Evolutionary conservation across 352 stramenopile species (phyloP).

Genomic region (Phytophthora chlamydospora): DNA sequence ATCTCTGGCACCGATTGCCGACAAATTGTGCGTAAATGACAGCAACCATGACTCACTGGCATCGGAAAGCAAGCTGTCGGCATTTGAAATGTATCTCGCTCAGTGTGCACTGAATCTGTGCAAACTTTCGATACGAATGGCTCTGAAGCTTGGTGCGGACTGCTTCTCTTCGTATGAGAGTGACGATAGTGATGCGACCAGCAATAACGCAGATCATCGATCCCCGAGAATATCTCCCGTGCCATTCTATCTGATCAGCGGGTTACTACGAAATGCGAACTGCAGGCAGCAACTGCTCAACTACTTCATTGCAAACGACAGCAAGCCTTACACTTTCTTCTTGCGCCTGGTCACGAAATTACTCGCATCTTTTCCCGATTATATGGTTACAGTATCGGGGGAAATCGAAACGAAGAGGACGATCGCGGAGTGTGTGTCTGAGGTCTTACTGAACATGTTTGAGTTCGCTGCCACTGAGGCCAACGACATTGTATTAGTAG

Average conservation of each 20-base stretch:
- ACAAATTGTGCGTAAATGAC: conserved; percentile 21
- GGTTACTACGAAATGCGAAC: conserved; percentile 51
- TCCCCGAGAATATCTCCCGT: conserved; percentile 40
- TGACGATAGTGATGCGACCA: conserved; percentile 26
- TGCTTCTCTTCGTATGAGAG: conserved; percentile 52
- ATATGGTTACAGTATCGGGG: conserved; percentile 34
- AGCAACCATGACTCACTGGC: conserved; percentile 1
- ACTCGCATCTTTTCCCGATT: conserved; percentile 53
- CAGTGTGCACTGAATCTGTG: conserved; percentile 71
- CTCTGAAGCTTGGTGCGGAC: conserved; percentile 69
- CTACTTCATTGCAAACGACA: conserved; percentile 66
- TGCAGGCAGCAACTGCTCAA: conserved; percentile 58
- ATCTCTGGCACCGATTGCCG: conserved; percentile 32
- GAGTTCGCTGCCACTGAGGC: conserved; percentile 43
- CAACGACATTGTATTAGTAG: conserved; percentile 45
- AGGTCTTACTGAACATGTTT: conserved; percentile 58
- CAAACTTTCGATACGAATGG: conserved; percentile 59
- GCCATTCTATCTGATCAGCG: conserved; percentile 58
- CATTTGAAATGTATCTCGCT: conserved; percentile 54
- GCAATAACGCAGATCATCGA: conserved; percentile 29
- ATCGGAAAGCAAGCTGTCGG: conserved; percentile 23
- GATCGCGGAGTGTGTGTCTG: conserved; percentile 43
- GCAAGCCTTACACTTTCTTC: conserved; percentile 75
- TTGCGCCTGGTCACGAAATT: conserved; percentile 70
- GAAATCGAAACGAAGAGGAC: conserved; percentile 20